Conservation (phyloP, 148 eudicot species). For the Salicornia ramosissima region DNA sequence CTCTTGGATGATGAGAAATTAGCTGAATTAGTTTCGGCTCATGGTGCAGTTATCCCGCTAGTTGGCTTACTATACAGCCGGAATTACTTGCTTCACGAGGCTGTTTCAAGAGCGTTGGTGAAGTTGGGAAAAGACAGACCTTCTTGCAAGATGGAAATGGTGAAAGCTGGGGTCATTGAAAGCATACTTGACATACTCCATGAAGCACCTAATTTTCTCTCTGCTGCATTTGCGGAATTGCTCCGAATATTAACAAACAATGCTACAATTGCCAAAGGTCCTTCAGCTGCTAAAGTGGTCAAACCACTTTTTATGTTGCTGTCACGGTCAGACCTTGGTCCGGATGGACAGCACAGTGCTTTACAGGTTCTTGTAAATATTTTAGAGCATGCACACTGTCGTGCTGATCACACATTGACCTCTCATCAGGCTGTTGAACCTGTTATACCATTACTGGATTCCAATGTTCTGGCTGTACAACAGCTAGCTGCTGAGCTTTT, state of each 20-base stretch:
- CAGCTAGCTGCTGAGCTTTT: conserved; percentile 94
- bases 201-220: conserved; percentile 94
- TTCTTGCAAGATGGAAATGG: conserved; percentile 95
- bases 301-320: conserved; percentile 79
- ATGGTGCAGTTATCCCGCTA: conserved; percentile 94
- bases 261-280: conserved; percentile 85
- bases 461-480: conserved; percentile 73
- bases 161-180: conserved; percentile 88
- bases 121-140: conserved; percentile 98
- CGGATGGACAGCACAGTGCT: conserved; percentile 94
- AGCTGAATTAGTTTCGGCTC: conserved; percentile 85
- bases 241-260: conserved; percentile 89
- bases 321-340: conserved; percentile 71
- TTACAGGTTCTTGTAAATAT: conserved; percentile 93
- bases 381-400: conserved; percentile 84
- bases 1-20: conserved; percentile 87
- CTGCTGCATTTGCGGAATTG: conserved; percentile 84
- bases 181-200: conserved; percentile 75
- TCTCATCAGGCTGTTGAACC: conserved; percentile 89
- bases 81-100: conserved; percentile 84
- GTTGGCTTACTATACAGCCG: conserved; percentile 75
- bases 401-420: conserved; percentile 60
- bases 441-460: conserved; percentile 77
- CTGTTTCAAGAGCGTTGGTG: conserved; percentile 91
- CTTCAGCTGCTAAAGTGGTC: conserved; percentile 89